These are phyloP conservation scores for Pholiota adiposa DNA, from an alignment of 1,284 basidiomycete genomes.

Conservation along the genomic window DNA sequence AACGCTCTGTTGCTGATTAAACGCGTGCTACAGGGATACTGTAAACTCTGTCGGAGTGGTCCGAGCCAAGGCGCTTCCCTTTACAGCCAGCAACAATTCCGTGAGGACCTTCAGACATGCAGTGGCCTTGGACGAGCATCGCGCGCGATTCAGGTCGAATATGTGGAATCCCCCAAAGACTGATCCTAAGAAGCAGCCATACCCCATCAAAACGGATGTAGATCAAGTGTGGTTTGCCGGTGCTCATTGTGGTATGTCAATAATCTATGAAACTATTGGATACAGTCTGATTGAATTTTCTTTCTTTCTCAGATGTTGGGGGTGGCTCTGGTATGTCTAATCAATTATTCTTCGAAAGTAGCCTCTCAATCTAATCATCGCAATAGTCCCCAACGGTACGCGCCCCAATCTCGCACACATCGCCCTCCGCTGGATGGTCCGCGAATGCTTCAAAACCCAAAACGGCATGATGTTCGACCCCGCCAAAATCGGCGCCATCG, in stretches of 20 bases:
- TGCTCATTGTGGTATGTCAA: constrained; percentile 11
- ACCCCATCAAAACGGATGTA: constrained; percentile 14
- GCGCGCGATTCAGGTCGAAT: constrained; percentile 48
- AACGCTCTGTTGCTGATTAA: no score
- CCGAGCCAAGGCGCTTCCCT: constrained; percentile 50
- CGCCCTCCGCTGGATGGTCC: constrained; percentile 35
- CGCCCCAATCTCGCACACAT: constrained; percentile 29
- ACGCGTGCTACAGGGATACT: constrained; percentile 44
- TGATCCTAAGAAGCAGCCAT: constrained; percentile 6
- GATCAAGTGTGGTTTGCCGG: constrained; percentile 20
- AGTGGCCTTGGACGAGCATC: constrained; percentile 55
- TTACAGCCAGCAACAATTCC: constrained; percentile 46
- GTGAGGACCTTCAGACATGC: constrained; percentile 54
- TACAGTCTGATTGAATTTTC: neutral
- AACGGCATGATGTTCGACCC: constrained; percentile 38
- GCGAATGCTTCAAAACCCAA: constrained; percentile 47
- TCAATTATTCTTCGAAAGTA: no score
- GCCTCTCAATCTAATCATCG: neutral
- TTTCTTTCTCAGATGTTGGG: constrained; percentile 22
- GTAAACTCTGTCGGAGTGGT: constrained; percentile 51
- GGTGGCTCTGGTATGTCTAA: constrained; percentile 27
- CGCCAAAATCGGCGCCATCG: constrained; percentile 33
- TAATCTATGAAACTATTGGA: no score
- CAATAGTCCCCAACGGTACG: constrained; percentile 25
- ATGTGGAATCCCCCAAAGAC: constrained; percentile 30